Evolutionary conservation across 2,329 filamentous ascomycete species (phyloP), one percentile per base, ranked within the genome.

Genomic region (Penicillium sp.): DNA sequence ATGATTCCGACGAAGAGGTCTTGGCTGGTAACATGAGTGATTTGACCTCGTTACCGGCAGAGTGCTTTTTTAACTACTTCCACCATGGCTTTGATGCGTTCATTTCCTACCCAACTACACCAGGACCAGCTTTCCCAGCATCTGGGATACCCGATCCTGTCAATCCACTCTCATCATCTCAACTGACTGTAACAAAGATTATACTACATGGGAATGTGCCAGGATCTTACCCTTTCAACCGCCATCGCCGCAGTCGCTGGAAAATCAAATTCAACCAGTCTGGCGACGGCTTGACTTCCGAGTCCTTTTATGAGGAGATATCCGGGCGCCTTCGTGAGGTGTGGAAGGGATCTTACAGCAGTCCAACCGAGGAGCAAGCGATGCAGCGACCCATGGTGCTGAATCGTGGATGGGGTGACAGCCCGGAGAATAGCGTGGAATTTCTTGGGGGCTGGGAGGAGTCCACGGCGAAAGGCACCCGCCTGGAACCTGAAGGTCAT

Each of bases 61-160:
- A 76, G 53, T 88, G 82, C 48, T 98, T 96, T 61, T 95, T 92
- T 66, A 96, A 96, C 61, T 98, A 98, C 62, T 98, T 95, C 59
- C 84, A 90, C 49, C 82, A 95, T 45, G 92, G 92, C 1, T 93
- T 98, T 57, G 92, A 98, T 62, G 77, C 95, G 7, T 74, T 96
- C 4, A 77, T 98, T n/a, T 94, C 90, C 0, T 79, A 80, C 18
- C 83, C 85, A 0, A 79, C 77, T 0, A 60, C 73, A 4, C 72
- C 82, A 3, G 85, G 83, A 0, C 76, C 76, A 14, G 69, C 71
- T 5, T 80, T 84, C 0, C 83, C 81, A 9, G 67, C 71, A 4
- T 70, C 60, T 12, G 58, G 37, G n/a, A 35, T 51, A 14, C 49
- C 54, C 12, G 60, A 65, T 26, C 52, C 56, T 4, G 48, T 52